Percentiles rank a stretch among this genome's conserved stretches.
Conservation (phyloP, 352 stramenopile species). For the Globisporangium ultimum region DNA sequence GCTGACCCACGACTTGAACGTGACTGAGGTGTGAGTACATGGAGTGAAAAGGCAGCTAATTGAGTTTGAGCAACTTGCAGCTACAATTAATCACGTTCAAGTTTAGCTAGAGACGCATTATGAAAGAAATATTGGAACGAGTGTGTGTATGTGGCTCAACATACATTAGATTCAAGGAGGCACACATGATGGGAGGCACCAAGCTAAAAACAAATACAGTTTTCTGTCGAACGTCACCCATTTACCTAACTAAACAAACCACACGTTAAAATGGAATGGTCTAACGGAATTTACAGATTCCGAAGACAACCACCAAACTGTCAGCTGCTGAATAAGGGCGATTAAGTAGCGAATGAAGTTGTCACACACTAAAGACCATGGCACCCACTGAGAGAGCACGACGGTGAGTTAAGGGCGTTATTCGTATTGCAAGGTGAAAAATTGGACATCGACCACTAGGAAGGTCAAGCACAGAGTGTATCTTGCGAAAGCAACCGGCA, state of each 20-base stretch:
- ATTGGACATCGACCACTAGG: constrained; percentile 77
- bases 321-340: no score
- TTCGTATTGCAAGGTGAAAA: constrained; percentile 78
- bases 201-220: no score
- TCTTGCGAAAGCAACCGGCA: constrained; percentile 37
- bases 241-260: no score
- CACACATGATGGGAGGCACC: no score
- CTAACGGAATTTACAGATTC: no score
- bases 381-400: constrained; percentile 46
- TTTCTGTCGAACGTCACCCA: no score
- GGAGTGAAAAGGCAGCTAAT: constrained; percentile 12
- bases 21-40: constrained; percentile 5
- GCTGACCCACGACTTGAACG: constrained; percentile 37
- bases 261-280: no score
- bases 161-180: no score
- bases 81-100: neutral
- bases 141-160: no score
- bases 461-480: constrained; percentile 87
- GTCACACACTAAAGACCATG: constrained; percentile 81
- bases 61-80: neutral
- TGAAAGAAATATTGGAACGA: no score
- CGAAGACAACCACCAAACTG: no score
- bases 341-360: constrained; percentile 11
- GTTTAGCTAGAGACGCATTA: no score
- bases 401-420: constrained; percentile 73